These are phyloP conservation scores for Alternaria atra DNA, from an alignment of 2,329 filamentous ascomycete genomes.

Conservation along the genomic window DNA sequence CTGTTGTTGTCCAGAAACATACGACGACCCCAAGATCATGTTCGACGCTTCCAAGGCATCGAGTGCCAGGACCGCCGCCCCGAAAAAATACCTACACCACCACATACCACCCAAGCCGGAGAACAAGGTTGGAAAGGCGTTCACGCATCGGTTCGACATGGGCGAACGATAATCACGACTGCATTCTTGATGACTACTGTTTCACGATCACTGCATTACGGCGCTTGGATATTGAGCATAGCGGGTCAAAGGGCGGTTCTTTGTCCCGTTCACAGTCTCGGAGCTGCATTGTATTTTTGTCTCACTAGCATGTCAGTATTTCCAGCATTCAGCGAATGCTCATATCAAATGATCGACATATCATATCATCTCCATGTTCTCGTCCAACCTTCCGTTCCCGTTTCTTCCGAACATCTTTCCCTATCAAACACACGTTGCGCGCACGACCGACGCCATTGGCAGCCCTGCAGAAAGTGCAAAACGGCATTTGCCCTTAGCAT, in stretches of 20 bases:
- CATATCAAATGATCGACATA: constrained; percentile 3
- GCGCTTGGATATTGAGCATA: constrained; percentile 4
- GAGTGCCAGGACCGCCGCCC: constrained; percentile 44
- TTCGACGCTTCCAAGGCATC: constrained; percentile 66
- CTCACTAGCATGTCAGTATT: constrained; percentile 3
- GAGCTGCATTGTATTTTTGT: constrained; percentile 4
- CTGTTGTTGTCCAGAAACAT: constrained; percentile 78
- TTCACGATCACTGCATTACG: constrained; percentile 6
- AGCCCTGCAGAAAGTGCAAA: constrained; percentile 9
- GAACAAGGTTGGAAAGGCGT: constrained; percentile 45
- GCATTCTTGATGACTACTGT: constrained; percentile 4
- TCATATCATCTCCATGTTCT: not conserved
- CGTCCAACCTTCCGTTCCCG: not conserved
- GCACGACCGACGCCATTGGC: constrained; percentile 8
- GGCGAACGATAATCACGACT: constrained; percentile 41
- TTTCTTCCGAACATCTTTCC: constrained; percentile 2
- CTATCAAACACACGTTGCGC: constrained; percentile 1
- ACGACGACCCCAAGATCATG: constrained; percentile 67
- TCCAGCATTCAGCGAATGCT: constrained; percentile 5
- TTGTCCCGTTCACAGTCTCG: not conserved
- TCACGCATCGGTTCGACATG: constrained; percentile 53
- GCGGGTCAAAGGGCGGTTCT: not conserved
- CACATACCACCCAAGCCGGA: constrained; percentile 55
- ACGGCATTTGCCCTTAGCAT: not conserved
- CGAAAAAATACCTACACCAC: constrained; percentile 55